Evolutionary conservation across 1,284 basidiomycete species (phyloP).

Genomic region (Melampsora americana): DNA sequence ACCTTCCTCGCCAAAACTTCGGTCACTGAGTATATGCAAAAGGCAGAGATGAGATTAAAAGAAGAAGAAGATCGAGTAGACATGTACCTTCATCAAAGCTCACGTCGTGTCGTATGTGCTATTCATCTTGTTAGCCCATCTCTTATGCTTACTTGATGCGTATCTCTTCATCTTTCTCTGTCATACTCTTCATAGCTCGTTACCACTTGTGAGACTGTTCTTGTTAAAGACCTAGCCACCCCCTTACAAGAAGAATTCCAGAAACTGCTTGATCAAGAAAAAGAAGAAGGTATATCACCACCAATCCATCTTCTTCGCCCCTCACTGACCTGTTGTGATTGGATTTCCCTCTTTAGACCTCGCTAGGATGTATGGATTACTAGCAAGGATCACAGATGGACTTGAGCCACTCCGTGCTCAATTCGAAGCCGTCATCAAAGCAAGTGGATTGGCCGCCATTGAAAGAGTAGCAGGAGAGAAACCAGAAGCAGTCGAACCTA

Average conservation of each 20-base stretch:
- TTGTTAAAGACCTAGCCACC: slow-evolving; percentile 82
- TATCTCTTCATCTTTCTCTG: neutral
- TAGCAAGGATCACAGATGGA: slow-evolving; percentile 83
- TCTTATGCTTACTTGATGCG: slow-evolving; percentile 55
- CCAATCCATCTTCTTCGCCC: neutral
- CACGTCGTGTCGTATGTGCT: slow-evolving; percentile 46
- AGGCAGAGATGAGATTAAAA: slow-evolving; percentile 83
- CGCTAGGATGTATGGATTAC: slow-evolving; percentile 87
- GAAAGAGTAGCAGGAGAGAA: slow-evolving; percentile 63
- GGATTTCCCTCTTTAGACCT: slow-evolving; percentile 61
- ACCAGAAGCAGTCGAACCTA: slow-evolving; percentile 66
- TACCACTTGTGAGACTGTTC: slow-evolving; percentile 82
- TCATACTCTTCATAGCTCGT: slow-evolving; percentile 61
- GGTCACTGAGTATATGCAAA: slow-evolving; percentile 94
- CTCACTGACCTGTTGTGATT: neutral
- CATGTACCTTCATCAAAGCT: slow-evolving; percentile 75
- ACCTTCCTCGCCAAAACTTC: slow-evolving; percentile 84
- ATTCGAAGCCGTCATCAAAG: slow-evolving; percentile 93
- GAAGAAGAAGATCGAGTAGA: slow-evolving; percentile 97
- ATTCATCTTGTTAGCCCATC: slow-evolving; percentile 67
- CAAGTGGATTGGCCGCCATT: slow-evolving; percentile 77
- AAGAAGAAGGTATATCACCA: neutral
- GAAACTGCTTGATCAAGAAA: slow-evolving; percentile 79
- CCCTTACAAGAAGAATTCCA: slow-evolving; percentile 96
- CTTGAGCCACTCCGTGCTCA: slow-evolving; percentile 85